A percentile compares a stretch with the other conserved stretches of the same genome.
Evolutionary conservation across 2,329 filamentous ascomycete genomes (phyloP).

Genomic region (Epichloe sylvatica): DNA sequence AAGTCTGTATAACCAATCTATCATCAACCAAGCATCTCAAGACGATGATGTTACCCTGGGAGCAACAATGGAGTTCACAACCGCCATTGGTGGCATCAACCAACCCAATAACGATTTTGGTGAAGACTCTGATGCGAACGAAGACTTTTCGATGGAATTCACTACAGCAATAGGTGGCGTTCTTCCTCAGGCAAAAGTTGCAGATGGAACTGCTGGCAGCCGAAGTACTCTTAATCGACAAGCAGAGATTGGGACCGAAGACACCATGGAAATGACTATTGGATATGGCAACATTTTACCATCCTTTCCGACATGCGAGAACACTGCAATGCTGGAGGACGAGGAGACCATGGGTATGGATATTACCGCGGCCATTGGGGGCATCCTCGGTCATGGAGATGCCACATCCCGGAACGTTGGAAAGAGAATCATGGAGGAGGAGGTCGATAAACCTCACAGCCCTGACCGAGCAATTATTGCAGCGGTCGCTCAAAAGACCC

Average conservation of each 20-base stretch:
- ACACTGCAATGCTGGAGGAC: slow-evolving; percentile 18
- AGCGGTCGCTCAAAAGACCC: slow-evolving; percentile 12
- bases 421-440: slow-evolving; percentile 45
- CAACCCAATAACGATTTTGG: slow-evolving; percentile 18
- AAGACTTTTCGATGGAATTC: slow-evolving; percentile 70
- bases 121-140: slow-evolving; percentile 32
- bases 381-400: slow-evolving; percentile 36
- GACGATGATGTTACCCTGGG: slow-evolving; percentile 23
- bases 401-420: slow-evolving; percentile 23
- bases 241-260: slow-evolving; percentile 17
- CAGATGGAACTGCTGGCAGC: slow-evolving; percentile 9
- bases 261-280: slow-evolving; percentile 42
- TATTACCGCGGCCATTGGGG: slow-evolving; percentile 49
- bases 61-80: slow-evolving; percentile 66
- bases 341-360: slow-evolving; percentile 49
- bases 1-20: background rate
- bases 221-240: slow-evolving; percentile 17
- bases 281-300: slow-evolving; percentile 41
- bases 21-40: slow-evolving; percentile 5
- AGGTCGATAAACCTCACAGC: slow-evolving; percentile 35
- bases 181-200: slow-evolving; percentile 21
- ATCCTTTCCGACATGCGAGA: slow-evolving; percentile 9
- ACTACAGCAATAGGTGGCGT: slow-evolving; percentile 51
- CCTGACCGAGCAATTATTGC: slow-evolving; percentile 24
- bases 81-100: slow-evolving; percentile 58